Percentiles rank a stretch among this genome's conserved stretches.
Conservation (phyloP, 164 flowering plant genomes). For the Liriodendron chinense region DNA sequence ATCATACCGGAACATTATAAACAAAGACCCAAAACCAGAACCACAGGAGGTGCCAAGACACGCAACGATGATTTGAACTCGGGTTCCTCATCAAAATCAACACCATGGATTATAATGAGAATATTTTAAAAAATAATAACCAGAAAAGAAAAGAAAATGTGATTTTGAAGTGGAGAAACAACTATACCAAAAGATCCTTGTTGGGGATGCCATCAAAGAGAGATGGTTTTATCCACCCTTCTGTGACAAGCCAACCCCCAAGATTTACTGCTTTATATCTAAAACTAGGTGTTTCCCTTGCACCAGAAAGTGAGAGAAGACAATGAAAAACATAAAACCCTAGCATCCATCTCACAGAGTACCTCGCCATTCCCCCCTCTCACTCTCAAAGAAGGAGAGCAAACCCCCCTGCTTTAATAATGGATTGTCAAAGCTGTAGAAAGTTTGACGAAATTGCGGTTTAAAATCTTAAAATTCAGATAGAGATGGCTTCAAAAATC, state of each 20-base stretch:
- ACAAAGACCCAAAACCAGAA: background rate
- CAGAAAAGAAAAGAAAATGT: background rate
- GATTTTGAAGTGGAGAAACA: background rate
- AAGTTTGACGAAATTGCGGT: background rate
- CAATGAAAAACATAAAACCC: constrained; percentile 4
- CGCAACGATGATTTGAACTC: background rate
- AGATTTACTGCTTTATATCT: constrained; percentile 33
- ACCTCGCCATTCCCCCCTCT: background rate
- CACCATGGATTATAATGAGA: background rate
- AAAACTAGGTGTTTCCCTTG: constrained; percentile 5
- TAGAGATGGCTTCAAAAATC: background rate
- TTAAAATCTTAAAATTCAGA: background rate
- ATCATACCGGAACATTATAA: background rate
- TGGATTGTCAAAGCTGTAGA: background rate
- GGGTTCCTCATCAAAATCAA: background rate
- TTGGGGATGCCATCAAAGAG: constrained; percentile 37
- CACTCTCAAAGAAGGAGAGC: background rate
- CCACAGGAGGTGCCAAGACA: background rate
- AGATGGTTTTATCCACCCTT: constrained; percentile 41
- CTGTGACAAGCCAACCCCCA: constrained; percentile 42
- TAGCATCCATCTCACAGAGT: background rate
- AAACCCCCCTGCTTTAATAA: background rate
- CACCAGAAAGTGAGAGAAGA: constrained; percentile 4
- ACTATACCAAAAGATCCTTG: constrained; percentile 35
- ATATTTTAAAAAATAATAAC: background rate